Evolutionary conservation across 1,284 basidiomycete genomes (phyloP).

Genomic region (Apiotrichum siamense): DNA sequence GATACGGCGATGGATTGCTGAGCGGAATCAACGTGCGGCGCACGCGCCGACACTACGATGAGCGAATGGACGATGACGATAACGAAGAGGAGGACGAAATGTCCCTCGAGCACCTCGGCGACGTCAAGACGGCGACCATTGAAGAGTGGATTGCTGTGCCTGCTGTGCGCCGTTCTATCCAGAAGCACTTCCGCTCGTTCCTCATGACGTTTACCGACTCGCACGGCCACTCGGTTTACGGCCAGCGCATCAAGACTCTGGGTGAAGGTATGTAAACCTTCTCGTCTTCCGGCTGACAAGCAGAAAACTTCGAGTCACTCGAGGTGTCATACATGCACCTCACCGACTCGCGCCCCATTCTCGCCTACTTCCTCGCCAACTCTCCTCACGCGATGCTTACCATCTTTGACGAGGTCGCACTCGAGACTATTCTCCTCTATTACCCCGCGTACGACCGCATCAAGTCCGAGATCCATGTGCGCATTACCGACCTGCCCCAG

Average conservation of each 20-base stretch:
- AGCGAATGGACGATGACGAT: constrained; percentile 76
- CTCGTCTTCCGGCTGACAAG: background rate
- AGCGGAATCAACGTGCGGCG: constrained; percentile 65
- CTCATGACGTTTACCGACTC: constrained; percentile 94
- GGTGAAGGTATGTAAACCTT: constrained; percentile 66
- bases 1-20: constrained; percentile 52
- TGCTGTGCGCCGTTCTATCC: constrained; percentile 80
- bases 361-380: constrained; percentile 96
- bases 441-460: constrained; percentile 96
- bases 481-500: constrained; percentile 88
- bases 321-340: constrained; percentile 95
- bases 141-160: constrained; percentile 95
- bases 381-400: constrained; percentile 86
- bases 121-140: constrained; percentile 95
- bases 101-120: constrained; percentile 89
- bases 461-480: constrained; percentile 95
- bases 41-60: constrained; percentile 79
- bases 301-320: constrained; percentile 89
- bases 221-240: constrained; percentile 85
- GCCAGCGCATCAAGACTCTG: constrained; percentile 82
- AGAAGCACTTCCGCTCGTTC: constrained; percentile 90
- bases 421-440: constrained; percentile 88
- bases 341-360: constrained; percentile 80
- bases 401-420: constrained; percentile 93
- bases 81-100: constrained; percentile 84